Base-by-base conservation (phyloP, 139 green algal species). In the Spirogloea muscicola region DNA sequence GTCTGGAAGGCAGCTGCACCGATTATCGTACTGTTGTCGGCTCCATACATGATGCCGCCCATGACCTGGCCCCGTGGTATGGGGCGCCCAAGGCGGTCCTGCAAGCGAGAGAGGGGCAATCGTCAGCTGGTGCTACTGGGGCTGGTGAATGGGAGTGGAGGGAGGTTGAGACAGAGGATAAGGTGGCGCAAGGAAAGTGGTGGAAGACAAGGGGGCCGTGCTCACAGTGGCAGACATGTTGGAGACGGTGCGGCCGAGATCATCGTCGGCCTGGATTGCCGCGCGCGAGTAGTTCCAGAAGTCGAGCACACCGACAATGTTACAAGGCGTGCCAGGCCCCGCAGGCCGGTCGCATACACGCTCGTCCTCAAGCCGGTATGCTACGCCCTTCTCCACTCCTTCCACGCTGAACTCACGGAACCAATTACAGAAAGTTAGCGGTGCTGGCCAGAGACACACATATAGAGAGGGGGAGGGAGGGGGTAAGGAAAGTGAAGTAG, bases 231-330 rank as follows among this genome's bases (percentile, higher is more conserved):
- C 49, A n/a, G 34, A 74, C n/a, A 46, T 18, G 51, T 49, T 74
- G 65, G 36, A 52, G 49, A 74, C 9, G 49, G 52, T 68, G 4
- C 29, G n/a, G 13, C 48, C 18, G 9, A 65, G 48, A 49, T 68
- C 52, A 3, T 34, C 37, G 33, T 72, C 63, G 41, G n/a, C 40
- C 63, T 58, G 25, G 44, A 72, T 58, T 5, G 63, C 63, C n/a
- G 63, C 41, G n/a, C 42, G 42, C 29, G 25, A 41, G 42, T 72
- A 72, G 41, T 29, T 13, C 63, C 63, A 72, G 41, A 44, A 58
- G 42, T 58, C 63, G n/a, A 72, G 63, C 63, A 72, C 63, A 29
- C 41, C 42, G 25, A 42, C 43, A 3, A 72, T 31, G 40, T 72
- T 27, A 31, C 63, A 72, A 42, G 63, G 63, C 41, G 63, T 59